phyloP scores from a whole-genome alignment of 257 asterid genomes.

The Linderniella brevidens region DNA sequence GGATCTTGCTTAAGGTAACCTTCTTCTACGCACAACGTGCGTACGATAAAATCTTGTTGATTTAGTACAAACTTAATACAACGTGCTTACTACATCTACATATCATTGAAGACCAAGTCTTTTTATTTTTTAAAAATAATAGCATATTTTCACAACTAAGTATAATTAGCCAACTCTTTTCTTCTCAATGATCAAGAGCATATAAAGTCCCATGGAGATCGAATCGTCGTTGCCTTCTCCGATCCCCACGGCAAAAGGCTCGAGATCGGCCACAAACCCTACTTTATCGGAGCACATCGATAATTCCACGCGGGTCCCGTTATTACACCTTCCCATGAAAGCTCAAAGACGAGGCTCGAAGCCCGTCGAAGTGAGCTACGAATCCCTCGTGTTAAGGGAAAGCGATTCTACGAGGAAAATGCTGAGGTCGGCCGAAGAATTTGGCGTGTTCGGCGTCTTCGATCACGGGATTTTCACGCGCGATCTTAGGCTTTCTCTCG shows the following conservation, averaged over 20 bases:
- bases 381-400: slow-evolving; percentile 13
- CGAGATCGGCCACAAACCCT: slow-evolving; percentile 23
- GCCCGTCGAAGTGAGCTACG: slow-evolving; percentile 22
- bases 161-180: no score
- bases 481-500: slow-evolving; percentile 20
- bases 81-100: no score
- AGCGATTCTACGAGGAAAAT: slow-evolving; percentile 14
- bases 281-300: slow-evolving; percentile 17
- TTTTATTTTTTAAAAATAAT: no score
- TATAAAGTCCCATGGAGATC: no score
- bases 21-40: no score
- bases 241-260: slow-evolving; percentile 29
- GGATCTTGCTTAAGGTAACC: no score
- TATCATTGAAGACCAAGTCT: no score
- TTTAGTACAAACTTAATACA: no score
- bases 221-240: slow-evolving; percentile 16
- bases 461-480: slow-evolving; percentile 34
- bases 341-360: slow-evolving; percentile 4
- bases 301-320: slow-evolving; percentile 20
- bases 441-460: slow-evolving; percentile 22
- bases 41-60: no score
- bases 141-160: no score
- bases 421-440: slow-evolving; percentile 20
- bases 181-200: no score
- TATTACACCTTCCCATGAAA: slow-evolving; percentile 25